Conservation (phyloP, 495 filamentous ascomycete species). For the Aspergillus sclerotiicarbonarius region DNA sequence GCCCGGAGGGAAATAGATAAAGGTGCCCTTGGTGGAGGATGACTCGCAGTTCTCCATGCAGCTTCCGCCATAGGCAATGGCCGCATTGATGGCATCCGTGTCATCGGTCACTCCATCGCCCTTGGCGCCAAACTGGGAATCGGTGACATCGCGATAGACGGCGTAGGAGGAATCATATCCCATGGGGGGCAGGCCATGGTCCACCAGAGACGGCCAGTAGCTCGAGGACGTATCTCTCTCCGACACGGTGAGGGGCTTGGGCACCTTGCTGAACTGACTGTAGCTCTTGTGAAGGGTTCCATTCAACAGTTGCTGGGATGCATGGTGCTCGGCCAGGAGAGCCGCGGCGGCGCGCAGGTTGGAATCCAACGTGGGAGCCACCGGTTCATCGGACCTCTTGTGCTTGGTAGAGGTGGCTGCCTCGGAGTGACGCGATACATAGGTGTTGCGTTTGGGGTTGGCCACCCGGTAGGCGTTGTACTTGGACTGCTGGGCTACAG, state of each 20-base stretch:
- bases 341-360: not conserved
- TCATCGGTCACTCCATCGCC: not conserved
- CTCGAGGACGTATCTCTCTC: not conserved
- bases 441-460: not conserved
- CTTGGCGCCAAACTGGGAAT: not conserved
- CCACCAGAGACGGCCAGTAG: not conserved
- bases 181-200: not conserved
- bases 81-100: constrained; percentile 55
- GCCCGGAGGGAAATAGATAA: constrained; percentile 60
- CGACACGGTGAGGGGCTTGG: not conserved
- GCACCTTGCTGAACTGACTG: not conserved
- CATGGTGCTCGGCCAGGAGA: not conserved
- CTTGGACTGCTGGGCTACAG: not conserved
- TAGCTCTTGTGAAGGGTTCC: not conserved
- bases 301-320: not conserved
- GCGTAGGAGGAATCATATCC: not conserved
- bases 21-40: constrained; percentile 47
- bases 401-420: not conserved
- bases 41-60: constrained; percentile 38
- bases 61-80: constrained; percentile 47
- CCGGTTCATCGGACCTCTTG: not conserved
- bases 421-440: not conserved
- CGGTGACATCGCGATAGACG: not conserved
- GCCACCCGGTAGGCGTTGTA: not conserved
- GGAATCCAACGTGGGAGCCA: not conserved